Base-by-base conservation (phyloP, 164 flowering plant genomes). In the Akebia trifoliata region DNA sequence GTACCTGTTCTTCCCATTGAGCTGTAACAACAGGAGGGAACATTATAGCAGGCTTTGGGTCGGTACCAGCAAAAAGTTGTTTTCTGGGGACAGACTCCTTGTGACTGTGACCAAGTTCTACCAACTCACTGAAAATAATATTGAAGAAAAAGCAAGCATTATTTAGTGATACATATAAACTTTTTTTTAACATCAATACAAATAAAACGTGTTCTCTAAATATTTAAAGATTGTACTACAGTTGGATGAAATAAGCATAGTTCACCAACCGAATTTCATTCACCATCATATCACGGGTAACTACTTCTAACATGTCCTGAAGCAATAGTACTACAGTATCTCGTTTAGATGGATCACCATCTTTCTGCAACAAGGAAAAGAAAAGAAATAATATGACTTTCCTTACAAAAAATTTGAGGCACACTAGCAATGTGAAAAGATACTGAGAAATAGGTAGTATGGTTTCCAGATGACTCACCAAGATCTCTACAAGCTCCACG, bases 241-340 rank as follows among this genome's bases (percentile, higher is more conserved):
- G n/a, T n/a, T n/a, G n/a, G n/a, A n/a, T n/a, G n/a, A n/a, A n/a
- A n/a, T n/a, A n/a, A n/a, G 48, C 4, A 61, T 29, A 45, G 59
- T 64, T 65, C 56, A 79, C 91, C 37, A 61, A 90, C 97, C 91
- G 82, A 57, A 68, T 85, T 67, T 94, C 95, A 72, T 84, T 90
- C 75, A 86, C 91, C 95, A 90, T 90, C 96, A 94, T 90, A 70
- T 94, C 99, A 54, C 97, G 85, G 9, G 95, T 86, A 37, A 90
- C 91, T 12, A 94, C 93, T 80, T 94, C 99, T 62, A 90, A 64
- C 96, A 94, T 94, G 72, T 94, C 99, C 74, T 87, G 97, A 61
- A 94, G 75, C 59, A 88, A 61, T 29, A 94, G 50, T 35, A 90
- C 99, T 48, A 94, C 86, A 52, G 62, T 59, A 65, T 78, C 84